These are phyloP conservation scores for Tanacetum coccineum DNA, from an alignment of 129 eudicot genomes.

Conservation along the genomic window DNA sequence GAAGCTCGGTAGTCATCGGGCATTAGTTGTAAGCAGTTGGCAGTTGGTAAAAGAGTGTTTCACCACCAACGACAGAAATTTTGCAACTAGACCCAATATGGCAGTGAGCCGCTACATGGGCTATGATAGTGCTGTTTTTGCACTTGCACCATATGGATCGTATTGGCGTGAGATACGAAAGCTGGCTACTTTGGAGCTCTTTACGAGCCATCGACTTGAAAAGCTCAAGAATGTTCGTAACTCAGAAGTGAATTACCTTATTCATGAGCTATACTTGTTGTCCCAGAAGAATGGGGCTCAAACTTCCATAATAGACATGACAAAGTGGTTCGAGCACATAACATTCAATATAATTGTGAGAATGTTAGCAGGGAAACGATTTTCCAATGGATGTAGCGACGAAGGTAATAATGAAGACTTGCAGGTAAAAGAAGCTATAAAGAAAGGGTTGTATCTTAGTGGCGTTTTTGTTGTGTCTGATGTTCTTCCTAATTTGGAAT, in stretches of 20 bases:
- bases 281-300: constrained; percentile 2
- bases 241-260: constrained; percentile 31
- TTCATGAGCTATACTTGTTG: constrained; percentile 25
- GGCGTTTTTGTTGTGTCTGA: constrained; percentile 61
- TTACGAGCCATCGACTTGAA: constrained; percentile 40
- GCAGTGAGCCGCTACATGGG: constrained; percentile 50
- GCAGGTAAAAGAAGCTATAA: constrained; percentile 40
- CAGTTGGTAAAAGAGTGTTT: constrained; percentile 51
- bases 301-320: constrained; percentile 25
- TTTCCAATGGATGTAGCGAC: constrained; percentile 17
- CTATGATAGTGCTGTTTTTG: constrained; percentile 39
- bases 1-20: constrained; percentile 46
- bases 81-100: constrained; percentile 51
- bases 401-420: constrained; percentile 22
- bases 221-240: constrained; percentile 38
- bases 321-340: constrained; percentile 39
- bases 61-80: constrained; percentile 46
- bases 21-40: constrained; percentile 50
- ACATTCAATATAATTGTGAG: constrained; percentile 38
- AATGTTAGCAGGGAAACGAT: constrained; percentile 52
- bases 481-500: constrained; percentile 44
- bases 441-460: constrained; percentile 49
- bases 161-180: constrained; percentile 61
- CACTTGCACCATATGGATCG: constrained; percentile 55
- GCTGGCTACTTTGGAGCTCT: constrained; percentile 47